Evolutionary conservation across 257 asterid species (phyloP).

Genomic region (Nicotiana attenuata): DNA sequence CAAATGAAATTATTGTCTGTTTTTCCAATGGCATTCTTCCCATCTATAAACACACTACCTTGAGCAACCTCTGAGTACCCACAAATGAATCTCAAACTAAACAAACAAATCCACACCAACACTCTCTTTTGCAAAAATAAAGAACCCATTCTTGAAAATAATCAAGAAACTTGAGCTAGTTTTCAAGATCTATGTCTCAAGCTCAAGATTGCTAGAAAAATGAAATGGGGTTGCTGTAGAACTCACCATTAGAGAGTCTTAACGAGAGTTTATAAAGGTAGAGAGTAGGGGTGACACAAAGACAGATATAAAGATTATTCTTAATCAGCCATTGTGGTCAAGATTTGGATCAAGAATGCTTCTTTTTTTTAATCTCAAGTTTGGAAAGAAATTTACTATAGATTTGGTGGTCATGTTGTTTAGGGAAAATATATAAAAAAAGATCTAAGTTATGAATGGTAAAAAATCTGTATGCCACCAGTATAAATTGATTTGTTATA

Average conservation of each 20-base stretch:
- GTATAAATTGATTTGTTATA: too few relatives aligned
- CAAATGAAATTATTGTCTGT: conserved; percentile 64
- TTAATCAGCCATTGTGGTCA: conserved; percentile 1
- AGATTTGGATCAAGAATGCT: not conserved
- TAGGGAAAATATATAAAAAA: too few relatives aligned
- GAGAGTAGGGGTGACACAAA: not conserved
- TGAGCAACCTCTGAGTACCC: conserved; percentile 23
- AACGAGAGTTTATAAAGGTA: not conserved
- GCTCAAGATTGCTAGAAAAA: not conserved
- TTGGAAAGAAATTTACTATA: not conserved
- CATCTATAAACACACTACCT: conserved; percentile 45
- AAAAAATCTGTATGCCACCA: too few relatives aligned
- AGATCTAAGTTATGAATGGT: too few relatives aligned
- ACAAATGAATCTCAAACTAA: conserved; percentile 18
- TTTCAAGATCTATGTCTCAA: conserved; percentile 21
- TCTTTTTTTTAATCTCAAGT: not conserved
- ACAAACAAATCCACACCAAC: conserved; percentile 13
- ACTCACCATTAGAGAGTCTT: not conserved
- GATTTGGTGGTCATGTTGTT: not conserved
- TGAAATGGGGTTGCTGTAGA: not conserved
- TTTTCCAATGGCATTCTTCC: conserved; percentile 39
- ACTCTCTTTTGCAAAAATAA: conserved; percentile 7
- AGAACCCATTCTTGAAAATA: conserved; percentile 19
- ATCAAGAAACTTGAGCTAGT: not conserved
- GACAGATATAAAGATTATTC: not conserved